Conservation (phyloP, 352 stramenopile genomes). For the Globisporangium takayamanum region DNA sequence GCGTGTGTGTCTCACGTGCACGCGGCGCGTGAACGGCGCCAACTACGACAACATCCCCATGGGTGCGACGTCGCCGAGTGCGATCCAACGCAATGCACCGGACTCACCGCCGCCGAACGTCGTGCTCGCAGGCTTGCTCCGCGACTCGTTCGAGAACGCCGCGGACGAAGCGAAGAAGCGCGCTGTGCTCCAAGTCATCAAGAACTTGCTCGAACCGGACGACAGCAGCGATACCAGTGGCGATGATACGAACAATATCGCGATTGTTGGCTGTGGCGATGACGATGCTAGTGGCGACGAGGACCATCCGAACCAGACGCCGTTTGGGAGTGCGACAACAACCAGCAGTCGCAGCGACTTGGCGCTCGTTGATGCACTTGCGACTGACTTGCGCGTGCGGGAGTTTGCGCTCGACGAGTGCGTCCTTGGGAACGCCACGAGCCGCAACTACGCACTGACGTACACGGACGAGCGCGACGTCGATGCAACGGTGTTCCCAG, state of each 20-base stretch:
- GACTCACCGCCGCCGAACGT: slow-evolving; percentile 16
- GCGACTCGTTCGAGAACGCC: slow-evolving; percentile 32
- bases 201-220: slow-evolving; percentile 35
- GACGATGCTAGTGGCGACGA: neutral
- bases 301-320: neutral
- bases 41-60: slow-evolving; percentile 41
- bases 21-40: slow-evolving; percentile 42
- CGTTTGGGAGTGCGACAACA: neutral
- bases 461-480: slow-evolving; percentile 14
- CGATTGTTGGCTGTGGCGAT: neutral
- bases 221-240: neutral
- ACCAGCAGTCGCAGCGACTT: slow-evolving; percentile 2
- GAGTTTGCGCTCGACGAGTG: slow-evolving; percentile 11
- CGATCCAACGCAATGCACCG: slow-evolving; percentile 19
- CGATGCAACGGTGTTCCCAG: slow-evolving; percentile 13
- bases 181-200: slow-evolving; percentile 43
- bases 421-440: slow-evolving; percentile 18
- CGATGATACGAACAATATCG: neutral
- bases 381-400: slow-evolving; percentile 4
- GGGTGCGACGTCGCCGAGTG: slow-evolving; percentile 15
- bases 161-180: slow-evolving; percentile 20
- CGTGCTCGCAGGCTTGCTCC: slow-evolving; percentile 31
- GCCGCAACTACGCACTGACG: slow-evolving; percentile 32
- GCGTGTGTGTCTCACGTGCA: slow-evolving; percentile 48
- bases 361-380: slow-evolving; percentile 1